phyloP scores from a whole-genome alignment of 164 flowering plant genomes.

The Berberis vulgaris region DNA sequence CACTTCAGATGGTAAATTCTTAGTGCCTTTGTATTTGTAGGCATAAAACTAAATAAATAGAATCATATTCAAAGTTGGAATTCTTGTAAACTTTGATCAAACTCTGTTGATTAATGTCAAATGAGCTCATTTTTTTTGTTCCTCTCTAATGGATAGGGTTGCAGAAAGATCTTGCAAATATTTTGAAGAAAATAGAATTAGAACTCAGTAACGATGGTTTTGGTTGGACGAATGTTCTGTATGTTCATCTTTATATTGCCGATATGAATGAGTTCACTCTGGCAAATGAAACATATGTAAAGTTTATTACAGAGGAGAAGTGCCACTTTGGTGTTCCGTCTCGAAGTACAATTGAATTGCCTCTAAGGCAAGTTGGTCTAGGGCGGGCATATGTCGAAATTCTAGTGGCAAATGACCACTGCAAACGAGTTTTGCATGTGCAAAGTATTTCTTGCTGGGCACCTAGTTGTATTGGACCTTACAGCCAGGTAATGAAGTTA shows the following conservation, averaged over 20 bases:
- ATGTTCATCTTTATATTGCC: slow-evolving; percentile 79
- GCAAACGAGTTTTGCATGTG: slow-evolving; percentile 83
- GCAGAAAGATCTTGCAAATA: slow-evolving; percentile 52
- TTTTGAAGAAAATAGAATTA: slow-evolving; percentile 49
- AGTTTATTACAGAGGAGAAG: slow-evolving; percentile 75
- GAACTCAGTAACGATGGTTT: slow-evolving; percentile 40
- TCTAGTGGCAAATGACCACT: slow-evolving; percentile 51
- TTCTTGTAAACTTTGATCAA: too few relatives aligned
- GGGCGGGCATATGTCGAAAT: slow-evolving; percentile 79
- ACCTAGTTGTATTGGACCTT: slow-evolving; percentile 98
- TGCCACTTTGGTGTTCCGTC: slow-evolving; percentile 94
- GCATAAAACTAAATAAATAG: neutral
- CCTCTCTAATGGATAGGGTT: slow-evolving; percentile 31
- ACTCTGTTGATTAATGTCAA: neutral
- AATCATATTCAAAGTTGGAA: neutral
- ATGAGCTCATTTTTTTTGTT: neutral
- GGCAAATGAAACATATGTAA: slow-evolving; percentile 85
- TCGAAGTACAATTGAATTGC: slow-evolving; percentile 88
- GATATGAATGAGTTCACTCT: slow-evolving; percentile 72
- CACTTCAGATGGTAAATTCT: slow-evolving; percentile 47
- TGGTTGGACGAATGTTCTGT: slow-evolving; percentile 74
- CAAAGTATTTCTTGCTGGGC: slow-evolving; percentile 99
- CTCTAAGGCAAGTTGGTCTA: slow-evolving; percentile 50
- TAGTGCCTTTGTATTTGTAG: neutral
- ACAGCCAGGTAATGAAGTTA: slow-evolving; percentile 64